Evolutionary conservation across 2,329 filamentous ascomycete species (phyloP), one percentile per base, ranked within the genome.

Genomic region (Balansia obtecta): DNA sequence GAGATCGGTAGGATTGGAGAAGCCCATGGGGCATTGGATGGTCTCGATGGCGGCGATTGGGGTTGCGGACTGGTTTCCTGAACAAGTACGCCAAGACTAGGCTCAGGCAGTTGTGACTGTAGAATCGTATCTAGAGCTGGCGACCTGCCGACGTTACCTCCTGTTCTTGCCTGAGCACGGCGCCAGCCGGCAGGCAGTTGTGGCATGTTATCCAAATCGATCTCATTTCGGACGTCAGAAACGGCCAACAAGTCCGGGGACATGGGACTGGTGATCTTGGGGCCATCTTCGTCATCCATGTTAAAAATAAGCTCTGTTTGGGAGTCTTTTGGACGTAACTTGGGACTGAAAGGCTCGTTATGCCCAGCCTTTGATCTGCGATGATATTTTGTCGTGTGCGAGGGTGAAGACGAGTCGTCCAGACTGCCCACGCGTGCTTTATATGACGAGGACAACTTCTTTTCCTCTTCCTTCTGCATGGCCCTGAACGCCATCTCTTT

Each of bases 291-390:
- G 38, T 94, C 89, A 52, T 95, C 91, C 89, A 96, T 96, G 56
- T 88, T 82, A 61, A 96, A 96, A 65, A 95, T 95, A 50, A 96
- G 74, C 57, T 96, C 90, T 38, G 75, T 75, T 1, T 76, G 71
- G 0, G 85, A 90, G 18, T 75, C 75, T 59, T 81, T 88, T 1
- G 84, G 75, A 50, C 79, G 82, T 43, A 93, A 71, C 16, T 70
- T 73, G 1, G 88, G 88, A 50, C 81, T 87, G 48, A 77, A 74
- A 0, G 75, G 72, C 53, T 80, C 79, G 54, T 81, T 82, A 13
- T 65, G 69, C 18, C 60, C 60, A 6, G 58, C 58, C 50, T 72
- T 78, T 1, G 70, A 70, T 52, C 71, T 77, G 48, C 68, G 68
- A 49, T 74, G 71, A 27, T 53, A 54, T 52, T 65, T 79, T 74